Evolutionary conservation across 345 rosid genomes (phyloP).

Genomic region (Aegle marmelos): DNA sequence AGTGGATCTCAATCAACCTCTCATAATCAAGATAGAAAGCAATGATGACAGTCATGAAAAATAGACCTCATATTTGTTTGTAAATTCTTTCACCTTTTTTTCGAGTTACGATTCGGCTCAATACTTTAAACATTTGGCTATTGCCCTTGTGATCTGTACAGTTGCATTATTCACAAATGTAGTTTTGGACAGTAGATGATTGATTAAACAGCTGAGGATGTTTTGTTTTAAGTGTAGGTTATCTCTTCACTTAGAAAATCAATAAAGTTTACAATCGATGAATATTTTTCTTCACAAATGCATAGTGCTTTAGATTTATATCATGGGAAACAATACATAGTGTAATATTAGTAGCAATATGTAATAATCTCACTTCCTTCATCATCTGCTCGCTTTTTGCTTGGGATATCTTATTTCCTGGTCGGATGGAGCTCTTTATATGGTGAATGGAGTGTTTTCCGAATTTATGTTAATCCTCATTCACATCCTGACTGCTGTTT

Average conservation of each 20-base stretch:
- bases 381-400: no score
- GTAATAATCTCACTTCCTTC: no score
- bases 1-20: conserved; percentile 56
- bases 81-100: conserved; percentile 32
- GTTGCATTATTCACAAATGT: conserved; percentile 16
- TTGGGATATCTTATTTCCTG: neutral
- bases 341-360: neutral
- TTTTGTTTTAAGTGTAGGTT: neutral
- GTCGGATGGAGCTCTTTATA: neutral
- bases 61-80: conserved; percentile 17
- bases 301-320: neutral
- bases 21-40: conserved; percentile 71
- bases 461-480: neutral
- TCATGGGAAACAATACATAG: neutral
- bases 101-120: neutral
- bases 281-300: neutral
- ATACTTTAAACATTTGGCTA: conserved; percentile 11
- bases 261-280: conserved; percentile 7
- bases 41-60: conserved; percentile 40
- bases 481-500: neutral
- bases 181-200: conserved; percentile 19
- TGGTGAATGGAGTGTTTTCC: neutral
- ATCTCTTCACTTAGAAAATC: neutral
- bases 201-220: conserved; percentile 14
- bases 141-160: conserved; percentile 32